Conservation (phyloP, 495 filamentous ascomycete species). For the Lepraria neglecta region DNA sequence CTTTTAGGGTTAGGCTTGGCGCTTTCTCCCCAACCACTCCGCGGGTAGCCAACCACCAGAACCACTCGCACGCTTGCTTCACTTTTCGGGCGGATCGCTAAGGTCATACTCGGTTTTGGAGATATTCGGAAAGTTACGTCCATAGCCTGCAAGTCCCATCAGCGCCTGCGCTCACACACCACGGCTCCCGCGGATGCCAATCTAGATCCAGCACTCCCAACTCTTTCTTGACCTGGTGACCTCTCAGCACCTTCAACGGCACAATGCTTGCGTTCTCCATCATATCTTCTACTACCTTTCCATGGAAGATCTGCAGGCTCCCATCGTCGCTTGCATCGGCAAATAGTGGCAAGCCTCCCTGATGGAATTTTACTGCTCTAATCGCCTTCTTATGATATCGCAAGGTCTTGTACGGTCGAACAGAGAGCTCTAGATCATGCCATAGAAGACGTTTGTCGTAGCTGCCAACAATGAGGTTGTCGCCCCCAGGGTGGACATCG, state of each 20-base stretch:
- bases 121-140: constrained; percentile 37
- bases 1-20: neutral
- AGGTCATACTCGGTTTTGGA: too few species aligned
- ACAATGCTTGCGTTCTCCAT: constrained; percentile 95
- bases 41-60: neutral
- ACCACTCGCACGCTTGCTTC: neutral
- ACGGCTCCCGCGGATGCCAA: constrained; percentile 89
- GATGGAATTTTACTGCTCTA: constrained; percentile 78
- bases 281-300: constrained; percentile 85
- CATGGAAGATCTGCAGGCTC: constrained; percentile 90
- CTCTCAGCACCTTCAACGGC: constrained; percentile 86
- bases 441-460: constrained; percentile 92
- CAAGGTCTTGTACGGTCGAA: constrained; percentile 88
- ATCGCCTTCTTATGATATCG: constrained; percentile 90
- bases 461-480: constrained; percentile 87
- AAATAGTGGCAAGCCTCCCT: constrained; percentile 77
- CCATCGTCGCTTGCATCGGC: constrained; percentile 93
- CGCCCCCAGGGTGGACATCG: constrained; percentile 85
- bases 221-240: constrained; percentile 68
- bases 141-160: constrained; percentile 84
- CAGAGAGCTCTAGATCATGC: constrained; percentile 93
- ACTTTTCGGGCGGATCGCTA: too few species aligned
- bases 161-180: constrained; percentile 88
- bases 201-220: constrained; percentile 89
- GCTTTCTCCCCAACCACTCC: constrained; percentile 1